phyloP scores from a whole-genome alignment of 768 basidiomycete genomes.

The Leucocoprinus birnbaumii region DNA sequence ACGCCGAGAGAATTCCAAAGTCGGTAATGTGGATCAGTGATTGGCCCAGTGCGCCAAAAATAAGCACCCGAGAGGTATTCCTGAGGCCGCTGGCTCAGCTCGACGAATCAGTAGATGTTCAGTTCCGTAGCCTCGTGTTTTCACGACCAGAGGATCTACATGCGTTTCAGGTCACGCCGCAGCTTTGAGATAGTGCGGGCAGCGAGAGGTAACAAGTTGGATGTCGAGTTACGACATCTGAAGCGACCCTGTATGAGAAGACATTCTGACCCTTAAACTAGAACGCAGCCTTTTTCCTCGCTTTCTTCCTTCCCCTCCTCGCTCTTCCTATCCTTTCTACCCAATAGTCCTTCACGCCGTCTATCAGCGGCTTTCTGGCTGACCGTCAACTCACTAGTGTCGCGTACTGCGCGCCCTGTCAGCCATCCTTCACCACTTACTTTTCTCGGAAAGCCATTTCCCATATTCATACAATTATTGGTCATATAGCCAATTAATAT shows the following conservation, averaged over 20 bases:
- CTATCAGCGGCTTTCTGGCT: neutral
- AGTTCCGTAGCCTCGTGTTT: conserved; percentile 10
- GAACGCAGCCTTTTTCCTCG: neutral
- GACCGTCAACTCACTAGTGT: neutral
- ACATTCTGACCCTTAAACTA: conserved; percentile 13
- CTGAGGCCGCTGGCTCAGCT: neutral
- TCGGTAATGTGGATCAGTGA: neutral
- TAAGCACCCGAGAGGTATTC: neutral
- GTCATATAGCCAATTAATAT: neutral
- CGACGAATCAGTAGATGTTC: conserved; percentile 2
- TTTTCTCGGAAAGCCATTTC: neutral
- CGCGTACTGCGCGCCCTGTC: neutral
- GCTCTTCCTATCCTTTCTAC: neutral
- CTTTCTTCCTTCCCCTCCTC: neutral
- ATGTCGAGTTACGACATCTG: conserved; percentile 2
- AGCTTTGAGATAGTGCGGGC: neutral
- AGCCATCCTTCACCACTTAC: neutral
- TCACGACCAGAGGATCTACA: neutral
- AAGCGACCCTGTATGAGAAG: conserved; percentile 9
- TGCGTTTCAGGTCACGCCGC: neutral
- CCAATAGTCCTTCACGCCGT: neutral
- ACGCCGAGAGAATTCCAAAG: too few relatives aligned
- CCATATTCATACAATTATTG: neutral
- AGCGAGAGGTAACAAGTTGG: neutral
- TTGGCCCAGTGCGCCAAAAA: conserved; percentile 1